A percentile compares a stretch with the other conserved stretches of the same genome.
Conservation (phyloP, 1,284 basidiomycete genomes). For the Salmacisia buchloeana region DNA sequence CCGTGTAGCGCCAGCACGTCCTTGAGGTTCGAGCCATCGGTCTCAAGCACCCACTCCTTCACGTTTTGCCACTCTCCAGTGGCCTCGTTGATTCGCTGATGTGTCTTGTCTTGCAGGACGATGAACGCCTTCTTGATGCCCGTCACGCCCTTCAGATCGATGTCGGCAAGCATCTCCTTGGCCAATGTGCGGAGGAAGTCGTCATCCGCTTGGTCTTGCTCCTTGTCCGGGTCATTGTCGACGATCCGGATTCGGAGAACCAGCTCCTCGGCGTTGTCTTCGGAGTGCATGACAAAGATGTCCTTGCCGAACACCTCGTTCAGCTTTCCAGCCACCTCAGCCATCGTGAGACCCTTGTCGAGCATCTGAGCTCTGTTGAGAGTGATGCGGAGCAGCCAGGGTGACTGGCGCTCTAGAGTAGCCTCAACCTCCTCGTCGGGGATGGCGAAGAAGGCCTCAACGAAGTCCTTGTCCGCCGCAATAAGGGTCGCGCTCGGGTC, state of each 20-base stretch:
- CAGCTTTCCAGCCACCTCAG: conserved; percentile 88
- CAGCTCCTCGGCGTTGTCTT: conserved; percentile 96
- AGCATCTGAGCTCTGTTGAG: conserved; percentile 97
- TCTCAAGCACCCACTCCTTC: conserved; percentile 90
- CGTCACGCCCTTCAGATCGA: conserved; percentile 81
- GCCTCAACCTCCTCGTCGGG: conserved; percentile 92
- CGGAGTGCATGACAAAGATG: conserved; percentile 95
- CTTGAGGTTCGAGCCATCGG: conserved; percentile 65
- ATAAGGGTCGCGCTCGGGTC: conserved; percentile 87
- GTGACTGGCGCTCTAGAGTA: conserved; percentile 84
- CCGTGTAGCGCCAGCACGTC: conserved; percentile 82
- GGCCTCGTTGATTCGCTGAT: conserved; percentile 54
- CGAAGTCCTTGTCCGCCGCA: conserved; percentile 91
- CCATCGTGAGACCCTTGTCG: conserved; percentile 92
- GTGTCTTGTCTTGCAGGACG: conserved; percentile 69
- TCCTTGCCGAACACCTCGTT: conserved; percentile 92
- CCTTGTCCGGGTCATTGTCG: conserved; percentile 80
- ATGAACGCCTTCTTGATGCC: conserved; percentile 91
- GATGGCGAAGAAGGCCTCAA: conserved; percentile 98
- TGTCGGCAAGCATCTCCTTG: conserved; percentile 92
- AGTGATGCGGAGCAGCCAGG: conserved; percentile 94
- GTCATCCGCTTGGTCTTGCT: conserved; percentile 81
- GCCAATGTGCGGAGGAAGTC: conserved; percentile 94
- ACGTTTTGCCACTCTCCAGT: conserved; percentile 46
- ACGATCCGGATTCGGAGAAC: conserved; percentile 90